Conservation (phyloP, 2,329 filamentous ascomycete species). For the Scedosporium boydii region DNA sequence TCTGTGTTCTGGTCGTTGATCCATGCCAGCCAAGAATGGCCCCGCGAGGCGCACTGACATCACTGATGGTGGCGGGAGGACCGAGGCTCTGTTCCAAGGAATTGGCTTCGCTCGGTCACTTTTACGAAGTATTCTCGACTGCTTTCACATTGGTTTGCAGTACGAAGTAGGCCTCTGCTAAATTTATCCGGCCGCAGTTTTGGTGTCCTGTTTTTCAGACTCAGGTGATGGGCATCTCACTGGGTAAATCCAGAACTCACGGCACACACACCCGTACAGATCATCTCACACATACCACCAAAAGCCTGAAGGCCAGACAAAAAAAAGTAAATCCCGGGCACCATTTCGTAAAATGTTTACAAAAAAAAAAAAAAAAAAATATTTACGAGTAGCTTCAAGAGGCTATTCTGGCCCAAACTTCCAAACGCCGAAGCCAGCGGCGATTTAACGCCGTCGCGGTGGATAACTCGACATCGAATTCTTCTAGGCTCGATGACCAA, state of each 20-base stretch:
- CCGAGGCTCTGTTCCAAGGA: background rate
- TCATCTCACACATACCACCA: no score
- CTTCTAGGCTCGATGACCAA: no score
- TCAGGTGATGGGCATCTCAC: background rate
- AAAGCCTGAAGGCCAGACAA: background rate
- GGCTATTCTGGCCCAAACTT: no score
- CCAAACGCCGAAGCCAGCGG: no score
- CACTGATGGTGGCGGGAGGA: background rate
- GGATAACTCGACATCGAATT: no score
- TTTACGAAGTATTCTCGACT: background rate
- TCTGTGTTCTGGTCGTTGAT: background rate
- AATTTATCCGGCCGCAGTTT: background rate
- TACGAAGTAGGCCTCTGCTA: background rate
- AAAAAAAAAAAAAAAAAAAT: no score
- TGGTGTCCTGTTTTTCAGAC: background rate
- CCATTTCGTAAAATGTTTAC: background rate
- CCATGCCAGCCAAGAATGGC: background rate
- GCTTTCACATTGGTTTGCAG: no score
- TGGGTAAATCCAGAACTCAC: no score
- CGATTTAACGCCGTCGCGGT: no score
- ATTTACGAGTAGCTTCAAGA: background rate
- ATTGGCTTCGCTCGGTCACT: no score
- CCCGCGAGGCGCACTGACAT: background rate
- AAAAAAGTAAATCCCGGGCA: background rate
- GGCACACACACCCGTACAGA: no score